Evolutionary conservation across 139 green algal genomes (phyloP).

Genomic region (Tetradesmus lagerheimii): DNA sequence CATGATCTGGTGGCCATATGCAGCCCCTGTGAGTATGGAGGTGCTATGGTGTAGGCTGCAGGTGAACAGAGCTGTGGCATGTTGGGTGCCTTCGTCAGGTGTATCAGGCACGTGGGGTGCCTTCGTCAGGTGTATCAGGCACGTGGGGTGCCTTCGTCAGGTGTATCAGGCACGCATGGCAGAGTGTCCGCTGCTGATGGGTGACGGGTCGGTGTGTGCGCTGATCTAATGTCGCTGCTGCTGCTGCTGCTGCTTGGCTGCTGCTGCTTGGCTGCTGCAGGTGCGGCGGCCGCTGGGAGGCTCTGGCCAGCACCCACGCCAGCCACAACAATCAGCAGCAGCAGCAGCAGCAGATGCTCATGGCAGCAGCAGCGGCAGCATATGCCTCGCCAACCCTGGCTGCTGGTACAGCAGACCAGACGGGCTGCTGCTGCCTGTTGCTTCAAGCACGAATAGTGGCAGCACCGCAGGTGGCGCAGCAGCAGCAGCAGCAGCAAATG

Average conservation of each 20-base stretch:
- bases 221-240: background rate
- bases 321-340: slow-evolving; percentile 38
- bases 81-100: too few species aligned
- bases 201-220: too few species aligned
- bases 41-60: too few species aligned
- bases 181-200: too few species aligned
- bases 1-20: too few species aligned
- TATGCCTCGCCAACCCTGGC: slow-evolving; percentile 6
- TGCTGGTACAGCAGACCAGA: slow-evolving; percentile 26
- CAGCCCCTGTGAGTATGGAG: too few species aligned
- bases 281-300: background rate
- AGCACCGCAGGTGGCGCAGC: background rate
- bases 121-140: too few species aligned
- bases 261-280: background rate
- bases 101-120: too few species aligned
- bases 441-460: background rate
- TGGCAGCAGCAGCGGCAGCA: background rate
- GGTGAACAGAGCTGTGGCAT: too few species aligned
- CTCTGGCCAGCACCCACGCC: background rate
- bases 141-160: too few species aligned
- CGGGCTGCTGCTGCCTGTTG: slow-evolving; percentile 1
- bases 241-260: background rate
- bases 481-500: background rate
- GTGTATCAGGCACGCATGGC: too few species aligned
- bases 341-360: slow-evolving; percentile 20